Base-by-base conservation (phyloP, 495 filamentous ascomycete genomes). In the Eremomyces bilateralis region DNA sequence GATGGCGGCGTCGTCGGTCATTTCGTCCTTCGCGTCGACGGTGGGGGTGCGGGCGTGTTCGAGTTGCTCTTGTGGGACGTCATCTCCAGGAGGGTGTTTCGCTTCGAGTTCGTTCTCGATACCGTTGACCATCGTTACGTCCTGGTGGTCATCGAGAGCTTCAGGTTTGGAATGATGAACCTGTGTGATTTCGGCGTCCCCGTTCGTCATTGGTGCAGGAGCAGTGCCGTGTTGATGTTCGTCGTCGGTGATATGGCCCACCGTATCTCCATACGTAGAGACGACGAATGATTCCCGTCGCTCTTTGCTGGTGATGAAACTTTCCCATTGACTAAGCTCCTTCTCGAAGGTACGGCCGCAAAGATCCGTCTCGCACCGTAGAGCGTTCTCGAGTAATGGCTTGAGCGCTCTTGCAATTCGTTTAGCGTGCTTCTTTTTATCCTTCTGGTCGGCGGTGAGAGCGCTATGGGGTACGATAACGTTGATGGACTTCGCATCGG, bases 371-470 rank as follows among this genome's bases (percentile, higher is more conserved):
- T 95, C 85, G 24, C 77, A 79, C 33, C 65, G 63, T 29, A 77
- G 57, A 2, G 81, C 80, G 30, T 73, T 68, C 50, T 91, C 80
- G 4, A 93, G 57, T 25, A 69, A 62, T 13, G 70, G 67, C 48
- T 88, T 76, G 17, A 92, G 64, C 2, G 70, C 65, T 51, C 79
- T 81, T 39, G 92, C 62, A 33, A 94, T 83, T 29, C 80, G 65
- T 50, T 85, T 91, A 11, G 76, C 85, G 19, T 80, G 57, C 46
- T 64, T 71, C 42, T 69, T 65, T 42, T 66, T 66, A 38, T 73
- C 70, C 34, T 72, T 73, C 40, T 71, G 64, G 41, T 74, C 66
- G 22, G 71, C 51, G 37, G 60, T 72, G 15, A 80, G 62, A 35
- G 65, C 42, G 21, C 38, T 49, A 27, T 6, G 24, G 6, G 24